Evolutionary conservation across 2,329 filamentous ascomycete species (phyloP).

Genomic region (Pseudopyrenochaeta lycopersici): DNA sequence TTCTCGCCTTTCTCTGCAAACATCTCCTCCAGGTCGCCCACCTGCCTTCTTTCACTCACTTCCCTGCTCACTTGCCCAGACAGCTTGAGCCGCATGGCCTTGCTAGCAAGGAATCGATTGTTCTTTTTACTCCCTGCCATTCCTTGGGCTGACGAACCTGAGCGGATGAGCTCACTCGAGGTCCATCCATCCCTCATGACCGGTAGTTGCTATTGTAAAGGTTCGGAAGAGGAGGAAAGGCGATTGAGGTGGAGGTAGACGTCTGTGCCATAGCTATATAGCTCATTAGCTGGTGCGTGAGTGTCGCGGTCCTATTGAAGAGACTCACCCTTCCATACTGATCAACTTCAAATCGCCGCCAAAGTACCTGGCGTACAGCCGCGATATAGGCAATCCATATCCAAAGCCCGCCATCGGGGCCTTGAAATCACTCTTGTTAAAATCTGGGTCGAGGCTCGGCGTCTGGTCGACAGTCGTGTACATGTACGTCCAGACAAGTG

Average conservation of each 20-base stretch:
- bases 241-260: constrained; percentile 98
- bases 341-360: constrained; percentile 97
- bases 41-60: constrained; percentile 86
- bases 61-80: constrained; percentile 65
- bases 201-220: constrained; percentile 90
- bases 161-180: constrained; percentile 43
- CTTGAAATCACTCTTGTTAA: constrained; percentile 99
- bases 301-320: not conserved
- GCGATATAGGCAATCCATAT: constrained; percentile 94
- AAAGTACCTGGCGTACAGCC: constrained; percentile 96
- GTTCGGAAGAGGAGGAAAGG: constrained; percentile 93
- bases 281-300: constrained; percentile 21
- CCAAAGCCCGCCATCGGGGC: constrained; percentile 99
- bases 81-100: constrained; percentile 73
- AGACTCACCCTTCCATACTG: constrained; percentile 94
- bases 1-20: constrained; percentile 56
- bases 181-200: constrained; percentile 80
- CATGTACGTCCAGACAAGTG: constrained; percentile 99
- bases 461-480: constrained; percentile 98
- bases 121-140: constrained; percentile 58
- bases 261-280: constrained; percentile 87
- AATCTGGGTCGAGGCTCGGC: constrained; percentile 93
- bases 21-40: constrained; percentile 84
- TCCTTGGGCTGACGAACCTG: constrained; percentile 59
- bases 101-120: constrained; percentile 51